Conservation (phyloP, 345 rosid species). For the Turnera subulata region DNA sequence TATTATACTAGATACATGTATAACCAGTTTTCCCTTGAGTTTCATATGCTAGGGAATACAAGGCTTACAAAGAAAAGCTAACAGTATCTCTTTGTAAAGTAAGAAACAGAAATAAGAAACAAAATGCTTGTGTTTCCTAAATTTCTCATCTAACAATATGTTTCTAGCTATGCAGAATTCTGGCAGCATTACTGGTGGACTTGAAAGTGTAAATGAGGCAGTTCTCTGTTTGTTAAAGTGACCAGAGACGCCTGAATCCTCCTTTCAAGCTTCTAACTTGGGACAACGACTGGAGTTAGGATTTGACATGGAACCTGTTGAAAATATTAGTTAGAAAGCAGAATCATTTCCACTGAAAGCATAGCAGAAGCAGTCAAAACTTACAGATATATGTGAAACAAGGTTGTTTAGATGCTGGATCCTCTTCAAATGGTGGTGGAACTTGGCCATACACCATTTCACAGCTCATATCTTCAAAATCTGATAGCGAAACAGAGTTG, state of each 20-base stretch:
- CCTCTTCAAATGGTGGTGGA: constrained; percentile 76
- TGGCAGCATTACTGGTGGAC: too few relatives aligned
- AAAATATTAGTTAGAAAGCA: constrained; percentile 11
- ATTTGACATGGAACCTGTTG: constrained; percentile 54
- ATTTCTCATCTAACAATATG: background rate
- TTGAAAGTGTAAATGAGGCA: too few relatives aligned
- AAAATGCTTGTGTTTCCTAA: background rate
- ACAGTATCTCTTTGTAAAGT: too few relatives aligned
- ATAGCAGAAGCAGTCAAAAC: constrained; percentile 12
- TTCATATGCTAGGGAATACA: too few relatives aligned
- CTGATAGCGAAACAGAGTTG: constrained; percentile 28
- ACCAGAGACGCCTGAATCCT: background rate
- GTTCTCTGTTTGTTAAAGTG: too few relatives aligned
- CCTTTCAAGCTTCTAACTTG: constrained; percentile 44
- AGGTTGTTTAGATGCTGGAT: constrained; percentile 59
- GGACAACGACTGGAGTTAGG: constrained; percentile 40
- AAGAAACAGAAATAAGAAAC: too few relatives aligned
- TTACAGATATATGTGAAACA: constrained; percentile 58
- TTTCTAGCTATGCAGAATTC: too few relatives aligned
- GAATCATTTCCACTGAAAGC: background rate
- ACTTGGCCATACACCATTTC: constrained; percentile 92
- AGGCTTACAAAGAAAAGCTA: too few relatives aligned
- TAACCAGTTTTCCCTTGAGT: too few relatives aligned
- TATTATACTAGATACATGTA: too few relatives aligned
- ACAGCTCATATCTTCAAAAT: constrained; percentile 96